Evolutionary conservation across 306 rosid species (phyloP), one percentile per base, ranked within the genome.

Genomic region (Alnus rubra): DNA sequence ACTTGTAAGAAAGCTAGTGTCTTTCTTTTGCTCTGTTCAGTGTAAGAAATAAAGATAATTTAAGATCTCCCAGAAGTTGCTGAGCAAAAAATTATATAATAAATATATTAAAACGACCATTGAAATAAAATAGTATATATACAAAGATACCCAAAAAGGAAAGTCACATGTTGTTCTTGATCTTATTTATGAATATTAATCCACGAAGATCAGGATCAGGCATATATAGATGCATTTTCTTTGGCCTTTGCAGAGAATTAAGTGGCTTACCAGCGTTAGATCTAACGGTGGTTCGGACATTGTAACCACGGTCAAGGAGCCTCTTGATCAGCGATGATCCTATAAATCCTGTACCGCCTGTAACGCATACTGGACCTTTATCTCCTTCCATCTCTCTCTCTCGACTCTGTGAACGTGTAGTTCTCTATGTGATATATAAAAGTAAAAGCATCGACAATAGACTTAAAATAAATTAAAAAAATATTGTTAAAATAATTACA

Each of bases 261-360:
- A 30, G n/a, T 50, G 64, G 45, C 10, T 30, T 70, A 84, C 87
- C 86, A 55, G 90, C 76, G 54, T 59, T 63, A 4, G 89, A 76
- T 85, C 89, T 65, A 23, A 89, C 48, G 1, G 90, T 89, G 51
- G 92, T 79, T 15, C 71, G 85, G 44, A 89, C 90, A 48, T 63
- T 28, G 77, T 87, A 89, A 7, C 92, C 92, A 44, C 77, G 75
- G 15, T 85, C 84, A 79, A 89, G 90, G 63, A 89, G 89, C 69
- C 70, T 83, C 81, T 71, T 74, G 71, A 89, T 72, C 50, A 87
- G 30, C 89, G 89, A 89, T 62, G 90, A 89, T 31, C 79, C 90
- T 58, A 87, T n/a, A 45, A 69, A 89, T 18, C 92, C 89, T 5
- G 89, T 83, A 4, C 89, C 93, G 28, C 89, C 88, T 1, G 89